Base-by-base conservation (phyloP, 75 land plant species). In the Pinus taeda region DNA sequence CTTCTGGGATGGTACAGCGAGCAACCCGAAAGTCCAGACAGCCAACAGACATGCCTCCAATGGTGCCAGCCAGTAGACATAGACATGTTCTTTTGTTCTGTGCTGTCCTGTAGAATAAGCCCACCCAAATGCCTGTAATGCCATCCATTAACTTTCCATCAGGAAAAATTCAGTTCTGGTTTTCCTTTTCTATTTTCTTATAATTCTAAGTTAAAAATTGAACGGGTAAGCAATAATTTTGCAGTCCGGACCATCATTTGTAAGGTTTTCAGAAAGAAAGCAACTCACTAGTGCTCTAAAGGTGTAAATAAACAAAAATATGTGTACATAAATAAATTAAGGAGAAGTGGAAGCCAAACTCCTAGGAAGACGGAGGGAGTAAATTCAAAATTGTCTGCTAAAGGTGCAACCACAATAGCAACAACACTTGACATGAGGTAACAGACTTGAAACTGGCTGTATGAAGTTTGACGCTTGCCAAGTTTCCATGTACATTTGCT, bases 11-110 rank as follows among this genome's bases (percentile, higher is more conserved):
- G 64, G 64, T 15, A 22, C n/a, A 61, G 9, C n/a, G 55, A 88
- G 24, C 61, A 88, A 73, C 71, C 45, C 78, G 55, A 90, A 87
- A 57, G 67, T 57, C 96, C 86, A 88, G 3, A 85, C 86, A 8
- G 91, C 90, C 45, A 82, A 73, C 22, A 93, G 6, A 57, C 94
- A 87, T 58, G 90, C 98, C 72, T 86, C 80, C 22, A 95, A 71
- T 29, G 98, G 98, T 1, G 96, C 92, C 22, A 88, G 74, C 98
- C 96, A 95, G 71, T 93, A 95, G 22, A 95, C 98, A 78, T 85
- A 77, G 37, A 93, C 74, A 83, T 93, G 96, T 78, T 91, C 94
- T 85, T 86, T 85, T 33, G 91, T 82, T 60, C 82, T 79, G 77
- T 91, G 92, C 70, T 93, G 86, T 15, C 91, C 88, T 42, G 80